Conservation (phyloP, 441 rosid species). For the Hura crepitans region DNA sequence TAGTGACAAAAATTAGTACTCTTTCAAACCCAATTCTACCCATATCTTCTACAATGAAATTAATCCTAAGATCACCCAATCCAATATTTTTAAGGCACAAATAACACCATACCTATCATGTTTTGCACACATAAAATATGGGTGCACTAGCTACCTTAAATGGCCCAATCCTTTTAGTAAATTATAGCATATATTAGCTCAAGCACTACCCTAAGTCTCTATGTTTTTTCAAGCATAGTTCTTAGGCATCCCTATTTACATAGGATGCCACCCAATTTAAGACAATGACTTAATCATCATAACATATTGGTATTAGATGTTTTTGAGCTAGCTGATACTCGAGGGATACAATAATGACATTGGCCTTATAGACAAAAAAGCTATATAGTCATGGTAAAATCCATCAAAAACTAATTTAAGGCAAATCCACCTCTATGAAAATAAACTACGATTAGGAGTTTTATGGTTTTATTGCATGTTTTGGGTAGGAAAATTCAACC, state of each 20-base stretch:
- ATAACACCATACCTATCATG: conserved; percentile 30
- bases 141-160: conserved; percentile 24
- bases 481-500: conserved; percentile 27
- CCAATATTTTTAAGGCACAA: conserved; percentile 30
- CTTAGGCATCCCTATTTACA: conserved; percentile 20
- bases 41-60: conserved; percentile 27
- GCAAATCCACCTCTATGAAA: conserved; percentile 30
- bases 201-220: conserved; percentile 33
- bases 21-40: conserved; percentile 25
- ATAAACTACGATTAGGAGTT: conserved; percentile 29
- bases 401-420: conserved; percentile 23
- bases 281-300: conserved; percentile 30
- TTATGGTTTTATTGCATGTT: background rate
- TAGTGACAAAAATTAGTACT: conserved; percentile 35
- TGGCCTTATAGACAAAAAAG: conserved; percentile 16
- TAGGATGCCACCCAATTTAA: conserved; percentile 30
- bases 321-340: conserved; percentile 28
- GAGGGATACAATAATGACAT: conserved; percentile 23
- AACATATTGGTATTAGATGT: conserved; percentile 25
- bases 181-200: conserved; percentile 29
- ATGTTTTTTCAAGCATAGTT: conserved; percentile 24
- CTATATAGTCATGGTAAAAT: conserved; percentile 12
- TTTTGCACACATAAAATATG: conserved; percentile 28
- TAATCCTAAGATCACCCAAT: conserved; percentile 27
- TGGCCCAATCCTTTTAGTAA: conserved; percentile 18